Evolutionary conservation across 331 rosid genomes (phyloP).

Genomic region (Quercus phellos): DNA sequence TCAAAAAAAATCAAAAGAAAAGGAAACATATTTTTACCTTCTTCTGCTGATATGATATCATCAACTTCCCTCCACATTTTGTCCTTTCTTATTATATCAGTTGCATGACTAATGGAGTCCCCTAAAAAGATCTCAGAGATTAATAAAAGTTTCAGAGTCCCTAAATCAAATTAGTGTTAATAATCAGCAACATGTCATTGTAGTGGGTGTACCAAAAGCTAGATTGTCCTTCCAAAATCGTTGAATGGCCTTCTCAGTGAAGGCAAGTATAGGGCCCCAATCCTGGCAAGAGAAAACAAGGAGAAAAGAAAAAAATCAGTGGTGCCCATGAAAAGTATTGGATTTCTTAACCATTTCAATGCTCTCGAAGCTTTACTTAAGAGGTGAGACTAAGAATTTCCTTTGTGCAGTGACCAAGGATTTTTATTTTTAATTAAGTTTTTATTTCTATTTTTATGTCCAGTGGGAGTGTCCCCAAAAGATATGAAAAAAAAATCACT

Average conservation of each 20-base stretch:
- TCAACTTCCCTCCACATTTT: constrained; percentile 30
- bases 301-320: not conserved
- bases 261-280: constrained; percentile 55
- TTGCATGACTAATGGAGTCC: constrained; percentile 30
- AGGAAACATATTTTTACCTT: constrained; percentile 33
- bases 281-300: constrained; percentile 38
- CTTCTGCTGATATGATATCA: constrained; percentile 28
- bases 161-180: constrained; percentile 6
- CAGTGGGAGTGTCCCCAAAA: not conserved
- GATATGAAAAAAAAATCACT: not conserved
- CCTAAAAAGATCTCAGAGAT: constrained; percentile 30
- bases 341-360: not conserved
- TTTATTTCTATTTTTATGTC: not conserved
- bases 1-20: not conserved
- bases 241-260: constrained; percentile 53
- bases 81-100: constrained; percentile 25
- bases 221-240: constrained; percentile 49
- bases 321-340: not conserved
- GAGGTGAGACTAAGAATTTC: not conserved
- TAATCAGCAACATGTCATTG: constrained; percentile 29
- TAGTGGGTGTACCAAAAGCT: constrained; percentile 40
- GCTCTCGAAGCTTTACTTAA: not conserved
- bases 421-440: not conserved
- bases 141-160: constrained; percentile 13
- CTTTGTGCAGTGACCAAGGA: not conserved